Evolutionary conservation across 352 stramenopile genomes (phyloP), one percentile per base, ranked within the genome.

Genomic region (Pythium oligandrum): DNA sequence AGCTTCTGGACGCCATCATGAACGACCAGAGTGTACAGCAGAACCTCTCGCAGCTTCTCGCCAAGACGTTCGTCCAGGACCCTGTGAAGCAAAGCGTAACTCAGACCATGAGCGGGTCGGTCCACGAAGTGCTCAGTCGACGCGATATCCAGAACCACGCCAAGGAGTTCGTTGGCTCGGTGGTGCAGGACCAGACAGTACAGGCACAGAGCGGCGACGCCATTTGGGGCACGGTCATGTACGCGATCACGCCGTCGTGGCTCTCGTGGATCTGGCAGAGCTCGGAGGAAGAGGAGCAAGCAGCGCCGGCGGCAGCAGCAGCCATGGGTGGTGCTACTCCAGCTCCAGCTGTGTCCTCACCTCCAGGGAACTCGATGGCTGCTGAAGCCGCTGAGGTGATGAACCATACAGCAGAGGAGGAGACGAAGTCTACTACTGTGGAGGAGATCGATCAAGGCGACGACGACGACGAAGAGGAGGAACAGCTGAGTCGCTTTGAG

Each of bases 111-210:
- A 66, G 65, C n/a, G 70, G 83, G 9, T 79, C 80, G 6, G 76
- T 91, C 42, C 83, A 93, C 62, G 69, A 89, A 11, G 73, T 91
- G 30, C 67, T 93, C 36, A 90, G 79, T 48, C 78, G 76, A 11
- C n/a, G 51, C 12, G 83, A 93, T 45, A 70, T 91, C 53, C 77
- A 91, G 53, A 74, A 85, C 50, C 83, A 93, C 61, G 80, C 83
- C 57, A 93, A 93, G 51, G 76, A 88, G 53, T 93, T 93, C 53
- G 75, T 93, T 6, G 75, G 78, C 39, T 67, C 64, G 3, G 79
- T 93, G n/a, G 75, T 93, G n/a, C 70, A 68, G 30, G 83, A 93
- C 59, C 78, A 89, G 45, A 93, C 81, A 0, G 80, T 93, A 33
- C 81, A 91, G 49, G 78, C 75, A 8, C 80, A 91, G 56, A 76